Conservation (phyloP, 495 filamentous ascomycete species). For the Tuber magnatum region DNA sequence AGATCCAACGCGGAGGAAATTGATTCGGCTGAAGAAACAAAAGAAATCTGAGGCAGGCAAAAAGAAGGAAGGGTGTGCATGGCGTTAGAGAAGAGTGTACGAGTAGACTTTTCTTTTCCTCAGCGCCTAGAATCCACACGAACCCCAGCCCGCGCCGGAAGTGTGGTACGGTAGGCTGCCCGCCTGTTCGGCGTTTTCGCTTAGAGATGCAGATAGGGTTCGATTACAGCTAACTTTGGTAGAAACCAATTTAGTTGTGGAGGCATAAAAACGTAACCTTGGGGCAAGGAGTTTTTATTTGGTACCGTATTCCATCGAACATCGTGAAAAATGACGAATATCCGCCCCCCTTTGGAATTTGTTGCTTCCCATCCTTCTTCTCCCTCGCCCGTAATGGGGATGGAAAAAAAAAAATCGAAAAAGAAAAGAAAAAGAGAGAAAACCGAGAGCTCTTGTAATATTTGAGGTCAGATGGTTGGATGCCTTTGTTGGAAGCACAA, state of each 20-base stretch:
- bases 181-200: conserved; percentile 4
- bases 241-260: neutral
- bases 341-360: neutral
- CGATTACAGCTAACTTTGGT: neutral
- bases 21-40: neutral
- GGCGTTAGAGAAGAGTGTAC: neutral
- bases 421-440: neutral
- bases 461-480: neutral
- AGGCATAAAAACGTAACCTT: neutral
- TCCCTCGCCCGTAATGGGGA: neutral
- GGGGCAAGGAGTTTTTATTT: neutral
- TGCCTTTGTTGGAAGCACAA: neutral
- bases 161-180: neutral
- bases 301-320: neutral
- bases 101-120: neutral
- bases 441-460: neutral
- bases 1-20: neutral
- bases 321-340: conserved; percentile 6
- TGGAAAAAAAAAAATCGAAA: neutral
- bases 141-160: neutral
- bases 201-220: conserved; percentile 2
- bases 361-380: neutral
- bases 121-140: neutral
- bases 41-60: neutral
- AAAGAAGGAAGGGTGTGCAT: neutral